A percentile compares a stretch with the other conserved stretches of the same genome.
Conservation (phyloP, 2,329 filamentous ascomycete genomes). For the Sarocladiaceae sp. region DNA sequence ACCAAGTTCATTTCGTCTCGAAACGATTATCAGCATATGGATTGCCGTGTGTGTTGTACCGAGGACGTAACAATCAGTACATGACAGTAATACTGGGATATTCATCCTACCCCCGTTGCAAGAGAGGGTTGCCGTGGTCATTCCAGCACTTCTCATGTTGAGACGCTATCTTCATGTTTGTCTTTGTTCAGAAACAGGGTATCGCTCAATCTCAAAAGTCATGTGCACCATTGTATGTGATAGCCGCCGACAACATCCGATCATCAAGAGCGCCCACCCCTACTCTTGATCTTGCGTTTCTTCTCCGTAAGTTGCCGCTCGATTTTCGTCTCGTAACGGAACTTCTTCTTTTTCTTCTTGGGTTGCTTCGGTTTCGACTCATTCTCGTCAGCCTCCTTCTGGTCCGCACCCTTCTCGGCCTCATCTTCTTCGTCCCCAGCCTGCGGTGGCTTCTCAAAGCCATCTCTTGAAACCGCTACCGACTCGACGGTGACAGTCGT, state of each 20-base stretch:
- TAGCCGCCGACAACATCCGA: neutral
- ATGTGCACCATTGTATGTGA: too few species aligned
- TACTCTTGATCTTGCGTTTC: conserved; percentile 64
- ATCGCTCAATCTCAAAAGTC: conserved; percentile 1
- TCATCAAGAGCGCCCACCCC: neutral
- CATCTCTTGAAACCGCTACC: conserved; percentile 71
- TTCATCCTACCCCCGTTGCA: neutral
- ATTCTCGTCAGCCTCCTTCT: conserved; percentile 21
- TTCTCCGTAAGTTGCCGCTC: conserved; percentile 70
- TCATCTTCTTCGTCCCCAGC: conserved; percentile 30
- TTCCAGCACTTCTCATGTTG: conserved; percentile 10
- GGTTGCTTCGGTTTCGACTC: conserved; percentile 33
- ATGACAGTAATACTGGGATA: neutral
- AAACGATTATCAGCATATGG: neutral
- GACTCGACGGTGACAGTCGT: conserved; percentile 92
- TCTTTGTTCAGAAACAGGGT: conserved; percentile 22
- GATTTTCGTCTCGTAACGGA: conserved; percentile 83
- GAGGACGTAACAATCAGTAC: conserved; percentile 5
- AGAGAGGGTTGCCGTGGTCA: neutral
- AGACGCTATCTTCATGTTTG: conserved; percentile 21
- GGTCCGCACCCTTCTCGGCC: conserved; percentile 20
- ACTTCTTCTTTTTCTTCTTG: conserved; percentile 85
- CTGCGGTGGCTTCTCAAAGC: conserved; percentile 52
- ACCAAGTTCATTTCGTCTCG: conserved; percentile 1
- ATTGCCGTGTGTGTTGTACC: neutral